Conservation (phyloP, 2,329 filamentous ascomycete genomes). For the Microdochium trichocladiopsis region DNA sequence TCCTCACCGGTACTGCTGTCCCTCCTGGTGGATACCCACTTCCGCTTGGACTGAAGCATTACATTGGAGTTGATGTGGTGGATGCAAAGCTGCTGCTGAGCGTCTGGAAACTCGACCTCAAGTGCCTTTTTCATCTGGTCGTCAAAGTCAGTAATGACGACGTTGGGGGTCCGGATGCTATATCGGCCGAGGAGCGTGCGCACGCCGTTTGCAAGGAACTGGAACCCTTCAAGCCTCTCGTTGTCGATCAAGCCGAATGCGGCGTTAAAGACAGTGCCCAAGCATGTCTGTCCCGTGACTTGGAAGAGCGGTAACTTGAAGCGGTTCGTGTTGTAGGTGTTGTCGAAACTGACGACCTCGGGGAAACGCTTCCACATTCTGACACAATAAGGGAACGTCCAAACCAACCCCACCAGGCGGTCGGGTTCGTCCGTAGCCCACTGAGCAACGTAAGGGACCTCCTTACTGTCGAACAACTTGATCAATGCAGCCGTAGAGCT, state of each 20-base stretch:
- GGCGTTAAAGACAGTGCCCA: conserved; percentile 1
- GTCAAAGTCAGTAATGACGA: too few relatives aligned
- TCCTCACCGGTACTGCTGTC: too few relatives aligned
- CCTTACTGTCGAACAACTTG: conserved; percentile 9
- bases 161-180: too few relatives aligned
- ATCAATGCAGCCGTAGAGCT: conserved; percentile 8
- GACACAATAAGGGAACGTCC: conserved; percentile 6
- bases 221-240: conserved; percentile 1
- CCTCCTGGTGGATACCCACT: too few relatives aligned
- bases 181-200: neutral
- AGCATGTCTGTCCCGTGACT: neutral
- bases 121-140: too few relatives aligned
- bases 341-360: conserved; percentile 7
- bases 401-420: conserved; percentile 8
- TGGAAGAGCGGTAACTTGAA: conserved; percentile 6
- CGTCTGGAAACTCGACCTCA: too few relatives aligned
- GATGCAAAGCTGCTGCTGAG: too few relatives aligned
- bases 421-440: conserved; percentile 6
- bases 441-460: conserved; percentile 9
- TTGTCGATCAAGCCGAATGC: conserved; percentile 2
- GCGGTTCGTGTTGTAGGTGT: conserved; percentile 8
- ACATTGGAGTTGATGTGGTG: too few relatives aligned
- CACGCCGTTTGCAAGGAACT: neutral
- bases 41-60: neutral
- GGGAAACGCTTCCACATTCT: conserved; percentile 8